Conservation (phyloP, 2,329 filamentous ascomycete species). For the Plenodomus lindquistii region DNA sequence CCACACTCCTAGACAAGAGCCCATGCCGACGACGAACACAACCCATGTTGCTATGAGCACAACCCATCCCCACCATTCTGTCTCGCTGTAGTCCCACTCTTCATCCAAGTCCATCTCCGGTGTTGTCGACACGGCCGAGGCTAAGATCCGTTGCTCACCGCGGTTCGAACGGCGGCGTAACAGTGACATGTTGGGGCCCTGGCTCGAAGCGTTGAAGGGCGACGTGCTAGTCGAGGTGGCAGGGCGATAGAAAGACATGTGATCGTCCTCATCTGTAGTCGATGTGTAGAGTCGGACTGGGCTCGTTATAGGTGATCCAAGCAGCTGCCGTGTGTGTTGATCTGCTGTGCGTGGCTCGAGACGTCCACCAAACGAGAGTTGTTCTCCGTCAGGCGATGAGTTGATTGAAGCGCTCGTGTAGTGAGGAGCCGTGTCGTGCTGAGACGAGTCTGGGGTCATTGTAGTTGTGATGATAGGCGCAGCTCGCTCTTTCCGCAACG, state of each 20-base stretch:
- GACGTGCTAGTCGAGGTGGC: conserved; percentile 48
- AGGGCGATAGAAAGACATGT: conserved; percentile 62
- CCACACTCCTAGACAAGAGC: conserved; percentile 92
- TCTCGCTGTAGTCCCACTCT: conserved; percentile 91
- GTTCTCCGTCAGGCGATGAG: conserved; percentile 38
- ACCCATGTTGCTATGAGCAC: conserved; percentile 90
- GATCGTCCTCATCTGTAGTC: conserved; percentile 84
- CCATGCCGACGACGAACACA: conserved; percentile 96
- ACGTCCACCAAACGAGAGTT: background rate
- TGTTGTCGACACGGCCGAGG: conserved; percentile 27
- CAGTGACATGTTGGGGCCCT: conserved; percentile 24
- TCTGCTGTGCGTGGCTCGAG: background rate
- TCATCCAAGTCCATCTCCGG: conserved; percentile 42
- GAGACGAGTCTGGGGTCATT: conserved; percentile 18
- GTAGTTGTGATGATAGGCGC: conserved; percentile 18
- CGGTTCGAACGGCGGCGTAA: conserved; percentile 38
- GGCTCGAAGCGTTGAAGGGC: conserved; percentile 32
- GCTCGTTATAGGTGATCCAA: conserved; percentile 50
- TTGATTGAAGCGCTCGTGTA: conserved; percentile 43
- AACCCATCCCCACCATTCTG: conserved; percentile 98
- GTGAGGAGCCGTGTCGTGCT: conserved; percentile 28
- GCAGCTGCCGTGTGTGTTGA: conserved; percentile 34
- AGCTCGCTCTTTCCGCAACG: conserved; percentile 26
- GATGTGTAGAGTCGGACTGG: conserved; percentile 66
- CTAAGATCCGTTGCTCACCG: conserved; percentile 26